Base-by-base conservation (phyloP, 139 green algal species). In the Axilococcus clingmanii region DNA sequence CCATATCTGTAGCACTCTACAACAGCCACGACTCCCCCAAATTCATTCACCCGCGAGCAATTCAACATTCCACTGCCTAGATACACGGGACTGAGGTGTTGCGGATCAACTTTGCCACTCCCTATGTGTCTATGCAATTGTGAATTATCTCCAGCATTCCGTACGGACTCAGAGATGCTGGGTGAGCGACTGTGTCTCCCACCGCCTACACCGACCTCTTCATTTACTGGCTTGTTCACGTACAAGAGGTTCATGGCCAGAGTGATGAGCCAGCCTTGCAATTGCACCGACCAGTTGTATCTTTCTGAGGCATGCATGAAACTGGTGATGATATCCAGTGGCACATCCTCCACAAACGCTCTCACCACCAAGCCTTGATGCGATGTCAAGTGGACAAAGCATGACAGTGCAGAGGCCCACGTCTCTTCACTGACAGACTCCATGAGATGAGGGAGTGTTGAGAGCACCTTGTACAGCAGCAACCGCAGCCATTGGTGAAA, bases 401-500 rank as follows among this genome's bases (percentile, higher is more conserved):
- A 75, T 59, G 69, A 78, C 19, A 88, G 38, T 19, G 74, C 81
- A 1, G 76, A 58, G 3, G 55, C 60, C 81, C 81, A 89, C 29
- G 82, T 74, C 41, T 81, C 69, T 4, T 32, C 28, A 5, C n/a
- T 33, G 6, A 7, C 14, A 15, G 40, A n/a, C 33, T 77, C 57
- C 63, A 69, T 20, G 0, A 38, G 43, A 9, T 9, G 14, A 36
- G 25, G 14, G 23, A 35, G 15, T 25, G 25, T 36, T 20, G 6
- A 35, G 11, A 85, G 46, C 28, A 75, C 65, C 29, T 74, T 65
- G 55, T 71, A 85, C 12, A 85, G 69, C 40, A 89, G 61, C 49
- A 76, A 68, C 27, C 78, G 65, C 47, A 87, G 64, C 81, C 81
- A 89, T n/a, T 63, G 40, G 35, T 59, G 31, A 40, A 78, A 69